Conservation (phyloP, 1,284 basidiomycete genomes). For the Leccinum griseonigrum region DNA sequence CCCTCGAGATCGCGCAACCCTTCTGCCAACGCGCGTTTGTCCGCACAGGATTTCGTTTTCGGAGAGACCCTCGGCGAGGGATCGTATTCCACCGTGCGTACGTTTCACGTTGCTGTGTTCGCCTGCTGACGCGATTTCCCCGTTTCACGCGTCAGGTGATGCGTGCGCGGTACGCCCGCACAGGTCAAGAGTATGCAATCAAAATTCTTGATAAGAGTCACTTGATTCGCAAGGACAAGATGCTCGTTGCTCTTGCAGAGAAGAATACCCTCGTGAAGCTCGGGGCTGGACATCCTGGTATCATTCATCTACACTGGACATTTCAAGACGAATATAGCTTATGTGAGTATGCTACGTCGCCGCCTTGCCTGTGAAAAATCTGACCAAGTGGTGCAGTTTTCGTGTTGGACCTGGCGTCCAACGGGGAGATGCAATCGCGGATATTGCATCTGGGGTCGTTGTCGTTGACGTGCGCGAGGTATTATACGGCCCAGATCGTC, state of each 20-base stretch:
- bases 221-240: constrained; percentile 65
- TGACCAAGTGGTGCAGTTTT: constrained; percentile 59
- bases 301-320: constrained; percentile 77
- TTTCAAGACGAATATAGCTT: constrained; percentile 85
- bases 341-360: constrained; percentile 44
- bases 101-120: not conserved
- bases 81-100: constrained; percentile 72
- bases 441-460: constrained; percentile 83
- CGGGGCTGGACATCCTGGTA: constrained; percentile 74
- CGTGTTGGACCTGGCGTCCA: constrained; percentile 85
- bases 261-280: constrained; percentile 62
- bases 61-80: constrained; percentile 71
- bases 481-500: constrained; percentile 86
- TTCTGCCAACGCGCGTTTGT: constrained; percentile 46
- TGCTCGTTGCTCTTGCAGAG: constrained; percentile 62
- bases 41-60: constrained; percentile 67
- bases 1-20: constrained; percentile 45
- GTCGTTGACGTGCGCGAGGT: constrained; percentile 68
- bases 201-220: constrained; percentile 79
- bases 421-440: constrained; percentile 84
- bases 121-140: not conserved
- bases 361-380: not conserved
- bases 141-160: constrained; percentile 48
- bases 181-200: constrained; percentile 67
- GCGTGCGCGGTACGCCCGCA: constrained; percentile 52